Percentiles rank a stretch among this genome's conserved stretches.
Conservation (phyloP, 306 rosid genomes). For the Rosa rugosa region DNA sequence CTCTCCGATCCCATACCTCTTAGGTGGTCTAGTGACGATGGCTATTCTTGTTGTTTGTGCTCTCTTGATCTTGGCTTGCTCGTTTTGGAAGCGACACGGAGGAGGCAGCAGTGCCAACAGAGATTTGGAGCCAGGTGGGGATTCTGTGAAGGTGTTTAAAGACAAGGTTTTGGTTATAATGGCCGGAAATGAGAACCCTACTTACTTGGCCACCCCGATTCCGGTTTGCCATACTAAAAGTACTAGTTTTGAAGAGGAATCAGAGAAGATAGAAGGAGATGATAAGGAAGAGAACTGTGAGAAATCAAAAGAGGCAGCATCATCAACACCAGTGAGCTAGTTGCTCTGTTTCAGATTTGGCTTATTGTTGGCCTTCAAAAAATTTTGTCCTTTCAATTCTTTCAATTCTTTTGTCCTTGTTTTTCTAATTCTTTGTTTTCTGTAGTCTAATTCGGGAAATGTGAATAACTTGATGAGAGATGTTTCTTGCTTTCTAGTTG, state of each 20-base stretch:
- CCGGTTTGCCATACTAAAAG: constrained; percentile 38
- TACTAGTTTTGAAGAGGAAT: constrained; percentile 2
- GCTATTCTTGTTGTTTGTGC: constrained; percentile 78
- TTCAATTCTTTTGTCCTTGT: background rate
- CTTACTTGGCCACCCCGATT: constrained; percentile 78
- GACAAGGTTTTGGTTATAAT: constrained; percentile 79
- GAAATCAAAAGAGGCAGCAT: constrained; percentile 28
- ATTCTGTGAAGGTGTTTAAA: constrained; percentile 44
- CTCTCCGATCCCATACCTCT: constrained; percentile 86
- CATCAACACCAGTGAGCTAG: background rate
- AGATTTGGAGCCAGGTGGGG: constrained; percentile 33
- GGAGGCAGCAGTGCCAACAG: constrained; percentile 16
- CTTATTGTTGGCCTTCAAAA: background rate
- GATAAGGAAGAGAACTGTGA: constrained; percentile 20
- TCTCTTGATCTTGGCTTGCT: constrained; percentile 72
- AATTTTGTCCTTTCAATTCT: background rate
- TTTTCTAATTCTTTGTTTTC: background rate
- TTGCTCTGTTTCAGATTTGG: background rate
- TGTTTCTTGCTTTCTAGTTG: background rate
- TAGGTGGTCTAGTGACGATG: constrained; percentile 92
- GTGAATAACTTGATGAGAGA: constrained; percentile 45
- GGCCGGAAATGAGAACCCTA: constrained; percentile 83
- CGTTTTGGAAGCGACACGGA: constrained; percentile 60
- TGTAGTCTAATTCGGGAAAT: constrained; percentile 36
- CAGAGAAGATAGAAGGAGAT: background rate